Conservation (phyloP, 805 yeast species). For the Candida verbasci region DNA sequence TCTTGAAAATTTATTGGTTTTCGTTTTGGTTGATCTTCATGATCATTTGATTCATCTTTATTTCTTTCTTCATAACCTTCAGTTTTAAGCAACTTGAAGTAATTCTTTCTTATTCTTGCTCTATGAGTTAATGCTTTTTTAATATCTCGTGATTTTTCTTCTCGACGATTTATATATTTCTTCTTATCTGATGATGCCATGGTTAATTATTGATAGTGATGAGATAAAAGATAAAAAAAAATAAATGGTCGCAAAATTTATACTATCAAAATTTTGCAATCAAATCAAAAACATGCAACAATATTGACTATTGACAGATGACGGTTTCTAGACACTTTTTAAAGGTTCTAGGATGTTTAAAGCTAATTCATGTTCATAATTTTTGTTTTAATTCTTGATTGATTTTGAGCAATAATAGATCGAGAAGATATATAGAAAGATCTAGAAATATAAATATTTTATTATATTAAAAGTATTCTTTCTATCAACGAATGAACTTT, state of each 20-base stretch:
- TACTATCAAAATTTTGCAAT: too few species aligned
- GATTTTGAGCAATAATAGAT: too few species aligned
- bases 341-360: too few species aligned
- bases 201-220: constrained; percentile 2
- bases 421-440: too few species aligned
- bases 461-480: too few species aligned
- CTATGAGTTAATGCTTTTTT: constrained; percentile 72
- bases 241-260: neutral
- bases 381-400: too few species aligned
- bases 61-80: constrained; percentile 45
- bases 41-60: constrained; percentile 10
- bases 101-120: constrained; percentile 75
- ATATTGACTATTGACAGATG: too few species aligned
- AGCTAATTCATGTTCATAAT: too few species aligned
- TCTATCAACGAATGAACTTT: too few species aligned
- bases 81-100: constrained; percentile 71
- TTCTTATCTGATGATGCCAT: constrained; percentile 7
- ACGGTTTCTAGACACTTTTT: neutral
- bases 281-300: too few species aligned
- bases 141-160: constrained; percentile 56
- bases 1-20: constrained; percentile 40
- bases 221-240: constrained; percentile 1
- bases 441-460: too few species aligned
- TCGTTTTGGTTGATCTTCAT: constrained; percentile 8
- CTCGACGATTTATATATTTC: constrained; percentile 19